Base-by-base conservation (phyloP, 441 rosid species). In the Arabidopsis lyrata region DNA sequence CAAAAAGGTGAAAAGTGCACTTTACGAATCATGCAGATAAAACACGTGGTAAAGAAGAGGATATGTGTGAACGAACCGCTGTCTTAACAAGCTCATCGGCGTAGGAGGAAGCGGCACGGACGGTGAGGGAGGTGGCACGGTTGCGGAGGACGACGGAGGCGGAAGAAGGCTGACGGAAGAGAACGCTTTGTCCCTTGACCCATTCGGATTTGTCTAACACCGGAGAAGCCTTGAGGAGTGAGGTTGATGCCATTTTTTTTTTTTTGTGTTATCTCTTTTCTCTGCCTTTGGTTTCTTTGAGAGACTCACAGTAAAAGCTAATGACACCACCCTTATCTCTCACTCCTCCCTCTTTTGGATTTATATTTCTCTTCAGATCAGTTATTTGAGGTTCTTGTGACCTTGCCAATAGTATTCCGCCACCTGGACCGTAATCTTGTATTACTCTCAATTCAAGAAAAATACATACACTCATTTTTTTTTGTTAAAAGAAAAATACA, bases 61-160 rank as follows among this genome's bases (percentile, higher is more conserved):
- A 14, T 32, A 18, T 32, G 52, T 66, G 36, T 47, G 93, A 27
- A 62, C 67, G 44, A 44, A 74, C 78, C 64, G 98, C 96, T 10
- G 96, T 93, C 80, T 89, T 91, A 80, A 93, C 83, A 66, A 93
- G 98, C 89, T 93, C 98, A 63, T 93, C 98, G 0, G 96, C 93
- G 60, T 93, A 93, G 60, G 91, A 87, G 55, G 95, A 81, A 68
- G 89, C 83, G 10, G 97, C 92, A 9, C 88, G 92, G 68, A 93
- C 68, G 66, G 87, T 71, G 70, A 89, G 81, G 1, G 93, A 56
- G 48, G 84, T 64, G 35, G 82, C 42, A 35, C 92, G 73, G 76
- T 53, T 72, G 78, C 50, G 36, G 66, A 63, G 68, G 63, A 45
- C 86, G 75, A 47, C 15, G 29, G 86, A 72, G 70, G 80, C 82